Conservation (phyloP, 2,329 filamentous ascomycete species). For the Curvularia eragrostidis region DNA sequence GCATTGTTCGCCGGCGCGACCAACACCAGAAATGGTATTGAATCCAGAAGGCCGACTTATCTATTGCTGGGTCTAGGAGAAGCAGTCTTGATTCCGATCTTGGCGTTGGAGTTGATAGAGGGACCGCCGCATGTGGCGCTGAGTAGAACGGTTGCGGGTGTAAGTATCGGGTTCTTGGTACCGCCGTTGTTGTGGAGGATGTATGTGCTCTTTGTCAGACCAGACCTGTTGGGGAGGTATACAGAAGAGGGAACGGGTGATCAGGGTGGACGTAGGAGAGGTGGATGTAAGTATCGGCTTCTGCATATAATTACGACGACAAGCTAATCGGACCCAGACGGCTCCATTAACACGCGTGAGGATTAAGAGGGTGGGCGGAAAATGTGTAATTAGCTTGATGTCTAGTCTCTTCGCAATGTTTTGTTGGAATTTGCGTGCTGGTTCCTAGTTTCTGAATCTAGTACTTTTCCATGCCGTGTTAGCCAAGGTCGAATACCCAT, state of each 20-base stretch:
- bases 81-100: constrained; percentile 28
- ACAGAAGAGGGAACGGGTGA: constrained; percentile 12
- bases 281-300: constrained; percentile 11
- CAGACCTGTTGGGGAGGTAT: constrained; percentile 34
- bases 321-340: constrained; percentile 9
- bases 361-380: neutral
- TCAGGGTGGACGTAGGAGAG: constrained; percentile 2
- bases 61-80: constrained; percentile 33
- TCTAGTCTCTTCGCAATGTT: neutral
- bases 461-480: constrained; percentile 9
- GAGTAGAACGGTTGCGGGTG: constrained; percentile 25
- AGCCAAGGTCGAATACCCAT: constrained; percentile 2
- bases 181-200: constrained; percentile 35
- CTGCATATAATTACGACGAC: neutral
- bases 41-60: constrained; percentile 33
- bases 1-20: constrained; percentile 31
- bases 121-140: constrained; percentile 28
- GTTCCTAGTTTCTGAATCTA: neutral
- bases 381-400: neutral
- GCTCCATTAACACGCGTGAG: constrained; percentile 8
- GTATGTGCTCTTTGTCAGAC: constrained; percentile 32
- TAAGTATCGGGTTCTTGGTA: constrained; percentile 25
- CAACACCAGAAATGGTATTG: constrained; percentile 36
- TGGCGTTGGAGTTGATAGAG: constrained; percentile 29
- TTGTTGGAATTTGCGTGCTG: neutral